Evolutionary conservation across 768 basidiomycete species (phyloP), one percentile per base, ranked within the genome.

Genomic region (Trametes cubensis): DNA sequence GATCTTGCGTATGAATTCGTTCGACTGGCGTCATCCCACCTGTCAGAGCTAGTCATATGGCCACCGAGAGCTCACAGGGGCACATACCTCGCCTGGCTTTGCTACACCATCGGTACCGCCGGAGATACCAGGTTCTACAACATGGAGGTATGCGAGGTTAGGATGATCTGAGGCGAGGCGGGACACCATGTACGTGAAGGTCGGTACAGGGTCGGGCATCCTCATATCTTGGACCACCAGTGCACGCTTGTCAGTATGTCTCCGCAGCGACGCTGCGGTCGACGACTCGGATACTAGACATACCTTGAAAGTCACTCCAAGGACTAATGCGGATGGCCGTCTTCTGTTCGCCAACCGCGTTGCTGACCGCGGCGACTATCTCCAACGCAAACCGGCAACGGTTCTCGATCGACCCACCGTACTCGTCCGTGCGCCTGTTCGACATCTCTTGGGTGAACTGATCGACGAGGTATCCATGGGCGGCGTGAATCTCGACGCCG

Each of bases 141-240:
- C 44, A 65, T 80, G 75, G 23, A 79, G 48, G 69, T 79, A 79
- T 17, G 75, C 78, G 2, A 78, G 68, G 21, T 78, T 55, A 5
- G 83, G 80, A 62, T 79, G 75, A 4, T 58, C 58, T 5, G 67
- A 58, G 25, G 70, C 73, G 15, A 89, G 64, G 30, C 76, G 57
- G 1, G 72, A 55, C 30, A 81, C 77, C 41, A 87, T 61, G 68
- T 85, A 77, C 0, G 75, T 65, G 73, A 83, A 88, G 4, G 83
- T 82, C 0, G 85, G 82, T 2, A 79, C 72, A 0, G 85, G 85
- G 55, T 87, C 78, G 2, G 65, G 57, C 81, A 84, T 83, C 4
- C 75, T 70, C 83, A 87, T 84, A 46, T 70, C 71, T 78, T 2
- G 2, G 3, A 0, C 18, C 17, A 30, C 34, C 6, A 34, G 5